Percentiles rank a stretch among this genome's conserved stretches.
Evolutionary conservation across 768 basidiomycete genomes (phyloP).

Genomic region (Hygrocybe punicea): DNA sequence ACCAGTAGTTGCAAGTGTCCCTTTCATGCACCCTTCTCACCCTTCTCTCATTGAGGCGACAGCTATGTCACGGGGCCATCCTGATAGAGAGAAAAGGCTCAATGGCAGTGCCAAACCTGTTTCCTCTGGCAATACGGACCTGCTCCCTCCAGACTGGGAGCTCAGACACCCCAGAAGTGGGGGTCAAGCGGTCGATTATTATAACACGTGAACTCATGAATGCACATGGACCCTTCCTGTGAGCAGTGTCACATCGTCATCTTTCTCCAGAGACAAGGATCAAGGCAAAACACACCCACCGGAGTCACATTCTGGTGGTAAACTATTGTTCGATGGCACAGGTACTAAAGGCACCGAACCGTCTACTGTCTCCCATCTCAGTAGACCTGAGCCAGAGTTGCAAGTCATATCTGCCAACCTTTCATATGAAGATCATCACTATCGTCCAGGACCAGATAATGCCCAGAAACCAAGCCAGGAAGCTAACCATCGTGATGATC

Average conservation of each 20-base stretch:
- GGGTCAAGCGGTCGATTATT: slow-evolving; percentile 50
- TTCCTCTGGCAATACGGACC: slow-evolving; percentile 21
- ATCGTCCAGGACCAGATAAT: slow-evolving; percentile 45
- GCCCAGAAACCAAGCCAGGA: slow-evolving; percentile 13
- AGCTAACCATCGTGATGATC: slow-evolving; percentile 25
- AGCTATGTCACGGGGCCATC: slow-evolving; percentile 50
- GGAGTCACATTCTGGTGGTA: not conserved
- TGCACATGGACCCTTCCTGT: slow-evolving; percentile 58
- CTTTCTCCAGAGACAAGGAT: slow-evolving; percentile 8
- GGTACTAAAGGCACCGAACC: not conserved
- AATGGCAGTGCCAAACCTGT: slow-evolving; percentile 23
- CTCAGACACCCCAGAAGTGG: slow-evolving; percentile 49
- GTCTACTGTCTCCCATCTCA: slow-evolving; percentile 10
- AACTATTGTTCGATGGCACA: not conserved
- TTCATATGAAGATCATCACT: slow-evolving; percentile 62
- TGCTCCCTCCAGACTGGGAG: slow-evolving; percentile 62
- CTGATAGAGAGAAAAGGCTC: slow-evolving; percentile 41
- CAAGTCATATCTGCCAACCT: slow-evolving; percentile 33
- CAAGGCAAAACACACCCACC: not conserved
- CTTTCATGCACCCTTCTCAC: slow-evolving; percentile 54
- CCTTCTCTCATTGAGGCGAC: slow-evolving; percentile 59
- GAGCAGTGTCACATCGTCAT: slow-evolving; percentile 25
- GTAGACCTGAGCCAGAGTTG: slow-evolving; percentile 14
- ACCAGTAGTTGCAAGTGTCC: slow-evolving; percentile 50
- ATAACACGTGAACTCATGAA: slow-evolving; percentile 53